Evolutionary conservation across 140 eudicot genomes (phyloP).

Genomic region (Stevia rebaudiana): DNA sequence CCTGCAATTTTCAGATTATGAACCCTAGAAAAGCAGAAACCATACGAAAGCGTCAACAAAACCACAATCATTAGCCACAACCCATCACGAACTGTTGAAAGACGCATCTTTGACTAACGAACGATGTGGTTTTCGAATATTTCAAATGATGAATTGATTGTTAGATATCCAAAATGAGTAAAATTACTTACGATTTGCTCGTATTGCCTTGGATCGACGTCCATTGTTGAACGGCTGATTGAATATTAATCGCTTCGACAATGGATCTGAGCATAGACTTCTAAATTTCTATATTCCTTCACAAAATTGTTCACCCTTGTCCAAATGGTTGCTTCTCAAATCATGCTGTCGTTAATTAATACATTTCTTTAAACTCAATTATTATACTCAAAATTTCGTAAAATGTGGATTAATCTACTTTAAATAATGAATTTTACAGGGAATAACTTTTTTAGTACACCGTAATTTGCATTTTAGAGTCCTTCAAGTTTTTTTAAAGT

Average conservation of each 20-base stretch:
- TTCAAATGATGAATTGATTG: not conserved
- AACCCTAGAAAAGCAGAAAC: conserved; percentile 30
- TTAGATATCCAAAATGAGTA: not conserved
- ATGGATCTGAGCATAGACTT: not conserved
- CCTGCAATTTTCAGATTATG: not conserved
- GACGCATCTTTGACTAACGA: conserved; percentile 25
- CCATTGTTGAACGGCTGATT: not conserved
- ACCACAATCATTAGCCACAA: not conserved
- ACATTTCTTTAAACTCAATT: not conserved
- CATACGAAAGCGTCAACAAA: conserved; percentile 2
- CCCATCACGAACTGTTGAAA: conserved; percentile 5
- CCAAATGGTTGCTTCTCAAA: not conserved
- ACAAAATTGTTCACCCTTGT: not conserved
- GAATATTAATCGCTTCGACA: not conserved
- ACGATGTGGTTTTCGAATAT: conserved; percentile 1
- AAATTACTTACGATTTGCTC: conserved; percentile 46
- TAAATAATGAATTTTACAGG: no score
- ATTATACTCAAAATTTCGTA: no score
- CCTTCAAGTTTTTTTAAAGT: no score
- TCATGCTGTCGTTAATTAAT: not conserved
- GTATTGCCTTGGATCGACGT: conserved; percentile 43
- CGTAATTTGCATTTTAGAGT: no score
- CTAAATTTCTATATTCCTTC: not conserved
- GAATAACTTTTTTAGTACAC: no score
- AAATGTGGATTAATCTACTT: no score